Base-by-base conservation (phyloP, 345 rosid species). In the Syzygium jambos region DNA sequence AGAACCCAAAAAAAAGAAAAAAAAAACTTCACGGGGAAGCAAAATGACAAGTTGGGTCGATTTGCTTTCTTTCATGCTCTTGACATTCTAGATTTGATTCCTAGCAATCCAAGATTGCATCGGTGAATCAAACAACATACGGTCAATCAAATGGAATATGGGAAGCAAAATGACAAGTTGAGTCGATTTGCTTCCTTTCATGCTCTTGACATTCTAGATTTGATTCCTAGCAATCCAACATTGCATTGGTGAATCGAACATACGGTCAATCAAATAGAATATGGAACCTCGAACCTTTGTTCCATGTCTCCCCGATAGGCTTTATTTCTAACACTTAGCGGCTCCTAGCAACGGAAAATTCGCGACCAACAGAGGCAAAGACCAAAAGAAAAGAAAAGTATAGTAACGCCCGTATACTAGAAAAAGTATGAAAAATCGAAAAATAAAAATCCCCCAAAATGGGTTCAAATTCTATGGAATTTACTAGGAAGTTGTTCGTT, bases 281-380 rank as follows among this genome's bases (percentile, higher is more conserved):
- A 34, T 19, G 13, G 2, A 9, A 9, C 43, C 2, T 9, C 5
- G 1, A 4, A 30, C 0, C 41, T 65, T 30, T 65, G 10, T 65
- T 65, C 1, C 22, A 65, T 65, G 8, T 65, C 0, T 65, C 78
- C 11, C 11, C 19, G 1, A 9, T 1, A 4, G 8, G 4, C 22
- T 65, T 30, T 30, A 30, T 68, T 19, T 30, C 9, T 4, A 0
- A 2, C 0, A 0, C 5, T 68, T 0, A 2, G 6, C 30, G 30
- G 78, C 12, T 52, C 15, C 5, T 52, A 15, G 17, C 15, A 52
- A 15, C 4, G 53, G 16, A 52, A 52, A 52, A 16, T 53, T 53
- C 56, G 6, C 6, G 56, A 53, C 54, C 2, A 30, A 63, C 2
- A 30, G 23, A 0, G 43, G 21, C 23, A 30, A 7, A 16, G 43